Evolutionary conservation across 768 basidiomycete species (phyloP).

Genomic region (Tephrocybe sp.): DNA sequence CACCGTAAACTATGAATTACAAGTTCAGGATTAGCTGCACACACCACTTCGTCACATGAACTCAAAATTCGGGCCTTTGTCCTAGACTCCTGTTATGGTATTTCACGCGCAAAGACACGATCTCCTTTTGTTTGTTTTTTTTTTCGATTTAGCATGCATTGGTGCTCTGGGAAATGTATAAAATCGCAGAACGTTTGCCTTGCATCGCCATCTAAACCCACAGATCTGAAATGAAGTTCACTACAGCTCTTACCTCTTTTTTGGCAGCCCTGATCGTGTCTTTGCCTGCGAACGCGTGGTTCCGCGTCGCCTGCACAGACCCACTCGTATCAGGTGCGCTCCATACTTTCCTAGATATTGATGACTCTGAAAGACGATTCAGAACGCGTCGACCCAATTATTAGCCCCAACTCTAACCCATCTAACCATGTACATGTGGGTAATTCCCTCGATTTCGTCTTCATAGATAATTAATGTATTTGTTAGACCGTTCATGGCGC

Average conservation of each 20-base stretch:
- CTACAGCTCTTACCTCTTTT: slow-evolving; percentile 12
- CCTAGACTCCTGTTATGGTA: not conserved
- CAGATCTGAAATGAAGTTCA: slow-evolving; percentile 11
- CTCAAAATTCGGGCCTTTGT: not conserved
- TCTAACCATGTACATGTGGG: slow-evolving; percentile 42
- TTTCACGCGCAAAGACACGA: not conserved
- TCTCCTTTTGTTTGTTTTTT: not conserved
- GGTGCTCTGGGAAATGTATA: slow-evolving; percentile 3
- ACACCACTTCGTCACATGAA: not conserved
- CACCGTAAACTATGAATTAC: not conserved
- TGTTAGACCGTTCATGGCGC: slow-evolving; percentile 38
- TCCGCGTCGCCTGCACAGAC: slow-evolving; percentile 39
- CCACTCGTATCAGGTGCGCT: slow-evolving; percentile 39
- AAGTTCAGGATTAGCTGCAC: not conserved
- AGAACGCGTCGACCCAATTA: slow-evolving; percentile 41
- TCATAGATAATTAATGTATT: not conserved
- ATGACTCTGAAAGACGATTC: not conserved
- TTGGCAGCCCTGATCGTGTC: slow-evolving; percentile 18
- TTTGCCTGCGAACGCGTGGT: slow-evolving; percentile 32
- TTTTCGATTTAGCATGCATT: not conserved
- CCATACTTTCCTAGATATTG: not conserved
- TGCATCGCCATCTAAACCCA: not conserved
- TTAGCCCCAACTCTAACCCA: slow-evolving; percentile 31
- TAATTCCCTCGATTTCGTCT: slow-evolving; percentile 1
- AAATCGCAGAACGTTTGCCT: not conserved